Conservation (phyloP, 768 basidiomycete genomes). For the Lactarius evosmus region DNA sequence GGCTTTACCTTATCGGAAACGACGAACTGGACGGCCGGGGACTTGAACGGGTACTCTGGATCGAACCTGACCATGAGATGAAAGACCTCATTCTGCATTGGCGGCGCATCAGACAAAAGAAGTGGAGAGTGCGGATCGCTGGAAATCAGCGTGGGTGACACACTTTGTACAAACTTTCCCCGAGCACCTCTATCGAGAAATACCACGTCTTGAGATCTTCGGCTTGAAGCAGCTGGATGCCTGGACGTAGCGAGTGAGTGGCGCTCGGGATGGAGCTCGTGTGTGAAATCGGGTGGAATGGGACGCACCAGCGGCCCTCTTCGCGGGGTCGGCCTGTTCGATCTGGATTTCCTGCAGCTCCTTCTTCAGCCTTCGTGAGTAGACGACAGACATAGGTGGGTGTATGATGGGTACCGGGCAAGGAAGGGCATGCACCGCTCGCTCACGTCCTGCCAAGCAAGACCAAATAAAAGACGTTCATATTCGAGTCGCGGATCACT, state of each 20-base stretch:
- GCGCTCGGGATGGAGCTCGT: not conserved
- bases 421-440: no score
- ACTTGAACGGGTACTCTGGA: slow-evolving; percentile 76
- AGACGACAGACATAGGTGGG: slow-evolving; percentile 24
- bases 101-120: not conserved
- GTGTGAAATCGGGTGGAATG: not conserved
- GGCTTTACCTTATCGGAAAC: slow-evolving; percentile 59
- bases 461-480: slow-evolving; percentile 20
- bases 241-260: slow-evolving; percentile 37
- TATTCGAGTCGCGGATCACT: not conserved
- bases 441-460: slow-evolving; percentile 21
- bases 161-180: slow-evolving; percentile 77
- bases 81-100: slow-evolving; percentile 66
- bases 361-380: slow-evolving; percentile 27
- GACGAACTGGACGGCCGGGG: slow-evolving; percentile 85
- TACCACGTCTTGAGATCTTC: slow-evolving; percentile 78
- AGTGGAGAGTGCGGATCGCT: not conserved
- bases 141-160: not conserved
- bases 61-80: slow-evolving; percentile 83
- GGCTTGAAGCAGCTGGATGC: slow-evolving; percentile 69
- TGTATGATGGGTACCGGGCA: slow-evolving; percentile 9
- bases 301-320: slow-evolving; percentile 23
- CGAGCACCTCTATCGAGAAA: slow-evolving; percentile 79
- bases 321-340: slow-evolving; percentile 25
- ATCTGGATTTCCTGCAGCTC: slow-evolving; percentile 29